A percentile compares a stretch with the other conserved stretches of the same genome.
phyloP scores from a whole-genome alignment of 202 grass and related monocot species.

The Sporobolus alterniflorus region DNA sequence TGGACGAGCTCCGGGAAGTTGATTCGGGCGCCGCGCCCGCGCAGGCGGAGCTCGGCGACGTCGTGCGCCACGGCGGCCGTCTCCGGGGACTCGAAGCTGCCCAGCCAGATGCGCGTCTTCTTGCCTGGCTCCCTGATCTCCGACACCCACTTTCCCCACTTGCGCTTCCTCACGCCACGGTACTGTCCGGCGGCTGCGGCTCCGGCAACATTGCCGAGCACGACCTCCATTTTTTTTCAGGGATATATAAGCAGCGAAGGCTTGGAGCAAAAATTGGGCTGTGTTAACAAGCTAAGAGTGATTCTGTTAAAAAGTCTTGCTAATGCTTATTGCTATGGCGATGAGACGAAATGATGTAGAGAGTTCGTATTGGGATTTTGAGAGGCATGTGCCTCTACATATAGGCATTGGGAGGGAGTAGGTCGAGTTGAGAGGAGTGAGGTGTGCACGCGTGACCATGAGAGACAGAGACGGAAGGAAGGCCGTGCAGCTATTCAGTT shows the following conservation, averaged over 20 bases:
- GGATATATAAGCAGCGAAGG: too few species aligned
- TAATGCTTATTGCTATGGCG: neutral
- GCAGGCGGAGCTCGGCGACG: conserved; percentile 75
- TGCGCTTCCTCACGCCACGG: conserved; percentile 88
- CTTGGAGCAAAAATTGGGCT: too few species aligned
- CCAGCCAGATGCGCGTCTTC: conserved; percentile 97
- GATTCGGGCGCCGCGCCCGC: conserved; percentile 65
- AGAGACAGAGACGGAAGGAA: neutral
- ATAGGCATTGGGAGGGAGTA: neutral
- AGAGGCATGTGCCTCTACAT: conserved; percentile 1
- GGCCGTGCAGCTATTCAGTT: neutral
- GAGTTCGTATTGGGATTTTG: conserved; percentile 32
- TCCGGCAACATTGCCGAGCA: neutral
- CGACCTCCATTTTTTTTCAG: conserved; percentile 31
- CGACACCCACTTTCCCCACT: conserved; percentile 96
- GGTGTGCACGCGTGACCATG: neutral
- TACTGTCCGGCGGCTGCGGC: conserved; percentile 42
- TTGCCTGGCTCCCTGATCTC: conserved; percentile 98
- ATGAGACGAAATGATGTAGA: neutral
- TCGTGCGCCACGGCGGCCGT: conserved; percentile 95
- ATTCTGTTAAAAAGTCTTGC: too few species aligned
- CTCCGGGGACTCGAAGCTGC: conserved; percentile 96
- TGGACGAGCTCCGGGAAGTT: conserved; percentile 73
- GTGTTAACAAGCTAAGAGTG: too few species aligned
- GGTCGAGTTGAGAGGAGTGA: neutral